phyloP scores from a whole-genome alignment of 495 filamentous ascomycete genomes.

The Neurospora sp. region DNA sequence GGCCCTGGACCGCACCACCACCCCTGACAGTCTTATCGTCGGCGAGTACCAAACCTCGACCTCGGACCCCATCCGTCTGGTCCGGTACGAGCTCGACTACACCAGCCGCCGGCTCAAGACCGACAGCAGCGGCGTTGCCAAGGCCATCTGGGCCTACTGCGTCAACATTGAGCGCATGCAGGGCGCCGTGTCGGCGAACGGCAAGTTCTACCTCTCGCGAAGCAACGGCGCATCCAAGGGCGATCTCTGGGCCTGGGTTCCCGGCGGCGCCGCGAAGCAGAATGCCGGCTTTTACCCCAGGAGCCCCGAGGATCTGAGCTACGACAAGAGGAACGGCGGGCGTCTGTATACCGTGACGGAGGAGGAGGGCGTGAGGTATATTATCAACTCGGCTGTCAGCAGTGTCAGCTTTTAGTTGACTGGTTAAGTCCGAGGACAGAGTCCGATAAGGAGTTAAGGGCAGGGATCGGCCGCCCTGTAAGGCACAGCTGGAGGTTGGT shows the following conservation, averaged over 20 bases:
- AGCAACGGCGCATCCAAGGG: slow-evolving; percentile 7
- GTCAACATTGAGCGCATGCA: slow-evolving; percentile 11
- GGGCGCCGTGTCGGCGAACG: slow-evolving; percentile 11
- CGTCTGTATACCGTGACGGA: slow-evolving; percentile 7
- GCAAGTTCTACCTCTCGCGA: slow-evolving; percentile 11
- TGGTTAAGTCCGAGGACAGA: neutral
- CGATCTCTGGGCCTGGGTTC: slow-evolving; percentile 10
- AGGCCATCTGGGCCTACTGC: slow-evolving; percentile 10
- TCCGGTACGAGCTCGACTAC: slow-evolving; percentile 3
- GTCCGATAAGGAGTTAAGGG: neutral
- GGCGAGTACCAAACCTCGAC: slow-evolving; percentile 9
- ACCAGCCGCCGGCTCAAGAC: slow-evolving; percentile 6
- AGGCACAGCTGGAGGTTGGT: neutral
- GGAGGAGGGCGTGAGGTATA: neutral
- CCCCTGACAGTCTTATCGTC: slow-evolving; percentile 4
- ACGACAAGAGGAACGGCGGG: slow-evolving; percentile 5
- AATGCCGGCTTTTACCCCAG: slow-evolving; percentile 1
- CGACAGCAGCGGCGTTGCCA: slow-evolving; percentile 1
- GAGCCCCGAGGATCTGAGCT: slow-evolving; percentile 7
- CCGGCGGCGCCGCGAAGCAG: neutral
- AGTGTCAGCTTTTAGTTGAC: slow-evolving; percentile 1
- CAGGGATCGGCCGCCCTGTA: neutral
- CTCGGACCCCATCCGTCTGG: slow-evolving; percentile 3
- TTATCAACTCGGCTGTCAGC: neutral
- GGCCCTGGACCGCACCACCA: slow-evolving; percentile 6